Conservation (phyloP, 768 basidiomycete species). For the Suillus bovinus region DNA sequence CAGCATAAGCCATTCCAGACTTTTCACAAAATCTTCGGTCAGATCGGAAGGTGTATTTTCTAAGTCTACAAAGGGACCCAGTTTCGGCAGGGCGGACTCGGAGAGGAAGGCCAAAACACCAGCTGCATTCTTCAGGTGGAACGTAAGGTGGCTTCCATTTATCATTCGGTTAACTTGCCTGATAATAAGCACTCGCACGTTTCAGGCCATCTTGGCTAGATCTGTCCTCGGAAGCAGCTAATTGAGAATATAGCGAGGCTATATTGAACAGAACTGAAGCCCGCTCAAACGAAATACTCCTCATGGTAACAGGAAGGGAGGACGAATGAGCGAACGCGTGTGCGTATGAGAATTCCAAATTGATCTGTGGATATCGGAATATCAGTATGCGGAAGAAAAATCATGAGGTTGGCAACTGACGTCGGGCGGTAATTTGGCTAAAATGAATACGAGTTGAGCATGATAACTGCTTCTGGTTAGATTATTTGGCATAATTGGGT, state of each 20-base stretch:
- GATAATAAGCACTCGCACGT: slow-evolving; percentile 67
- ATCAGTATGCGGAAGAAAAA: slow-evolving; percentile 14
- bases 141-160: slow-evolving; percentile 1
- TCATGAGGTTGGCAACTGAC: slow-evolving; percentile 38
- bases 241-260: slow-evolving; percentile 80
- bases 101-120: slow-evolving; percentile 67
- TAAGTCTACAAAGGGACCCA: slow-evolving; percentile 46
- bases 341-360: slow-evolving; percentile 70
- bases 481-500: slow-evolving; percentile 3
- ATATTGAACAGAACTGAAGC: slow-evolving; percentile 83
- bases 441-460: slow-evolving; percentile 81
- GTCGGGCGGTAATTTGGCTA: slow-evolving; percentile 83
- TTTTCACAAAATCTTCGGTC: slow-evolving; percentile 54
- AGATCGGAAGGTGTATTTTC: slow-evolving; percentile 70
- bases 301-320: slow-evolving; percentile 59
- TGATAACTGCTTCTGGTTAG: slow-evolving; percentile 66
- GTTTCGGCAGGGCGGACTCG: slow-evolving; percentile 51
- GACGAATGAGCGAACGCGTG: slow-evolving; percentile 56
- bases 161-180: slow-evolving; percentile 43
- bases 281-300: slow-evolving; percentile 81
- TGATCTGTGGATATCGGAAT: slow-evolving; percentile 47
- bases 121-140: slow-evolving; percentile 57
- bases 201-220: slow-evolving; percentile 80
- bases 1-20: slow-evolving; percentile 76
- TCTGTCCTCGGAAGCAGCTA: slow-evolving; percentile 73